A percentile compares a stretch with the other conserved stretches of the same genome.
Evolutionary conservation across 2,329 filamentous ascomycete species (phyloP).

Genomic region (Xenoacremonium recifei): DNA sequence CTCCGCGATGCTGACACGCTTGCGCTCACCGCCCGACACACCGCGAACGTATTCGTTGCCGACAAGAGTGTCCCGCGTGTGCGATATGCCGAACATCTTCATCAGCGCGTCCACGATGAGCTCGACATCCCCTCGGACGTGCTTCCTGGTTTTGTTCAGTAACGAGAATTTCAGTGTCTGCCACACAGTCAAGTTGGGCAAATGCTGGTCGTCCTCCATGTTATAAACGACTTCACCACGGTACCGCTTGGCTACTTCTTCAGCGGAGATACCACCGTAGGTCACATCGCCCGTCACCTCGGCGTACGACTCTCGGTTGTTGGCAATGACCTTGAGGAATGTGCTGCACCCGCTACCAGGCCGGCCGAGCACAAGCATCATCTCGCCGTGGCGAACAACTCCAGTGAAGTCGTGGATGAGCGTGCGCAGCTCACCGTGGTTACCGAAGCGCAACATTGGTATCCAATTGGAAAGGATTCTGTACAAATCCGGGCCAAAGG

Average conservation of each 20-base stretch:
- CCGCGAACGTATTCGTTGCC: slow-evolving; percentile 72
- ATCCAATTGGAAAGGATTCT: slow-evolving; percentile 49
- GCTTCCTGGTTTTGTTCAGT: slow-evolving; percentile 71
- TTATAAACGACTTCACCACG: slow-evolving; percentile 78
- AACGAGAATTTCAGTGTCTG: slow-evolving; percentile 75
- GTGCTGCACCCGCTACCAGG: slow-evolving; percentile 76
- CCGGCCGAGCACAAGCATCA: slow-evolving; percentile 55
- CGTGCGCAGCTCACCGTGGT: slow-evolving; percentile 23
- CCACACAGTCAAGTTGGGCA: slow-evolving; percentile 72
- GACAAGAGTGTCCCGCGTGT: slow-evolving; percentile 72
- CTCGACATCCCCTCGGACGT: slow-evolving; percentile 61
- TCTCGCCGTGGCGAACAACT: slow-evolving; percentile 34
- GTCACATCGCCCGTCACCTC: slow-evolving; percentile 66
- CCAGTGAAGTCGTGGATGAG: slow-evolving; percentile 34
- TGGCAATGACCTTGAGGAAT: slow-evolving; percentile 73
- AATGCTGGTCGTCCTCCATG: slow-evolving; percentile 73
- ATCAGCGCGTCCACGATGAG: slow-evolving; percentile 68
- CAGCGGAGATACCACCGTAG: slow-evolving; percentile 69
- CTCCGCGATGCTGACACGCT: slow-evolving; percentile 77
- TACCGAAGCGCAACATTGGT: slow-evolving; percentile 27
- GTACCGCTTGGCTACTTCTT: slow-evolving; percentile 66
- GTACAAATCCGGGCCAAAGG: slow-evolving; percentile 79
- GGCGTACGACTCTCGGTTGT: slow-evolving; percentile 65
- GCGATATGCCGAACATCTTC: slow-evolving; percentile 76
- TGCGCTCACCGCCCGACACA: slow-evolving; percentile 76